Evolutionary conservation across 2,329 filamentous ascomycete genomes (phyloP), one percentile per base, ranked within the genome.

Genomic region (Teratosphaeria nubilosa): DNA sequence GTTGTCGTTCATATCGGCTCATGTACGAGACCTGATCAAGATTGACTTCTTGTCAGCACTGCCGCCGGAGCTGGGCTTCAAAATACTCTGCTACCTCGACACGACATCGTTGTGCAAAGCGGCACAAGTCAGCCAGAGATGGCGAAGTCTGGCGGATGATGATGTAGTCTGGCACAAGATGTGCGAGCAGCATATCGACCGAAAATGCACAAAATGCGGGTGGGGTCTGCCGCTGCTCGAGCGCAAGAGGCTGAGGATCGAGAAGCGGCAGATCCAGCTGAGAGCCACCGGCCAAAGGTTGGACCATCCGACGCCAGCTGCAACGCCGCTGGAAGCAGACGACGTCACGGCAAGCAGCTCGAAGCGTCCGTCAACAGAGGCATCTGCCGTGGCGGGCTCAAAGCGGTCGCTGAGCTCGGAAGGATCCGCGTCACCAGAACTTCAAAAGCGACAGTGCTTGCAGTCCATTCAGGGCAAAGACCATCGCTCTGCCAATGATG

Each of bases 81-180:
- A 95, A 73, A 92, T 99, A 41, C 80, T 99, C 2, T 91, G 87
- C 66, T 94, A 88, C 67, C 86, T 99, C 59, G 94, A 99, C 72
- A 96, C 92, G 0, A 87, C 88, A 1, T 96, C 92, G 0, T 81
- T 99, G 0, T 97, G 94, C 78, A 96, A 96, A 72, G 92, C 94
- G 1, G 90, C 94, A 0, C 91, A 96, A 73, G 94, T 99, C 57
- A 96, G 90, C 71, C 84, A 86, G 59, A 82, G 86, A 66, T 99
- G 94, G 94, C 83, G 90, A 62, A 83, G 83, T 58, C 77, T 99
- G 48, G 92, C 94, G n/a, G 94, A 97, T 67, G 92, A 96, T 69
- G 92, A 99, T 72, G 88, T 95, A 9, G 92, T 99, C 3, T 99
- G 94, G 94, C 89, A 96, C 70, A 88, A 87, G 63, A 96, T 97